Percentiles rank a stretch among this genome's conserved stretches.
These are phyloP conservation scores for Keithomyces neogunnii DNA, from an alignment of 2,329 filamentous ascomycete species.

Conservation along the genomic window DNA sequence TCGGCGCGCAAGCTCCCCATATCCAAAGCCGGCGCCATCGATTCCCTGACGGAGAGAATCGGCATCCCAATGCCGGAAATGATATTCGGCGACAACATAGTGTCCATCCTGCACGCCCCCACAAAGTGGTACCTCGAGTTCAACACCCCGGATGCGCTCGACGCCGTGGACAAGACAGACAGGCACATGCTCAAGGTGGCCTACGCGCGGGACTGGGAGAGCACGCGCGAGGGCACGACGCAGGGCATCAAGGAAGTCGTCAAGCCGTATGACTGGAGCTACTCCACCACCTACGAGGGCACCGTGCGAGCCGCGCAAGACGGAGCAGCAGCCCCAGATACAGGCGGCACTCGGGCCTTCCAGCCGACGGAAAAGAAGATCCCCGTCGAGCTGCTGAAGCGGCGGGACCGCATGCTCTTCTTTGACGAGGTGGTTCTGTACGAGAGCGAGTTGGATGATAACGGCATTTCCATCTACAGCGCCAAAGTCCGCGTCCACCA, in stretches of 20 bases:
- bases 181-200: slow-evolving; percentile 86
- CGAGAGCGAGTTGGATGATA: slow-evolving; percentile 96
- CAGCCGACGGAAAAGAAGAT: slow-evolving; percentile 42
- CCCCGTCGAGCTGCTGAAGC: slow-evolving; percentile 76
- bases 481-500: slow-evolving; percentile 94
- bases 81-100: slow-evolving; percentile 96
- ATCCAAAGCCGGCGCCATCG: slow-evolving; percentile 83
- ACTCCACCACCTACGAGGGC: slow-evolving; percentile 80
- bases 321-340: slow-evolving; percentile 5
- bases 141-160: slow-evolving; percentile 78
- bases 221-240: slow-evolving; percentile 61
- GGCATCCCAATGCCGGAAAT: slow-evolving; percentile 91
- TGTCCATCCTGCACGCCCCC: slow-evolving; percentile 63
- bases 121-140: slow-evolving; percentile 76
- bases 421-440: slow-evolving; percentile 95
- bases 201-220: slow-evolving; percentile 79
- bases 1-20: slow-evolving; percentile 87
- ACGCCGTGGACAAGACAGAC: slow-evolving; percentile 90
- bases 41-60: slow-evolving; percentile 68
- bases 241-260: slow-evolving; percentile 90
- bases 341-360: slow-evolving; percentile 8
- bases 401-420: slow-evolving; percentile 89
- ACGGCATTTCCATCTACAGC: slow-evolving; percentile 83
- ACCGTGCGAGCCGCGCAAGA: slow-evolving; percentile 39
- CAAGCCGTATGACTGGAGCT: slow-evolving; percentile 97